Evolutionary conservation across 805 yeast species (phyloP), one percentile per base, ranked within the genome.

Genomic region (Suhomyces faveliae): DNA sequence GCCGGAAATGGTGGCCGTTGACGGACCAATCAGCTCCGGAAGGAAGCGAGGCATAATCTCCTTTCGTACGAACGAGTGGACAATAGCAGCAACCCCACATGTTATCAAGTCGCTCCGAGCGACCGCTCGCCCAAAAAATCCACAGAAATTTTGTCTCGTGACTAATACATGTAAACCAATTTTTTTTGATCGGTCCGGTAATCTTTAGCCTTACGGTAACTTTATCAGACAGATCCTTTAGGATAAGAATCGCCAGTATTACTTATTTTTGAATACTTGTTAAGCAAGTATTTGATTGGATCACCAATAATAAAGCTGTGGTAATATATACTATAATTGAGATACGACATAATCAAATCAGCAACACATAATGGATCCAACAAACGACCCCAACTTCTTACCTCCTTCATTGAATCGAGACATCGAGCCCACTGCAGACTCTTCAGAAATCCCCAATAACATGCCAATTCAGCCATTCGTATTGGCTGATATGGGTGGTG

Each of bases 301-400:
- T 27, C 12, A n/a, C 15, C 30, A 5, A n/a, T n/a, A n/a, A 25
- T 2, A 11, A 5, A 13, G 5, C n/a, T 9, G 21, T 8, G 37
- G 37, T 15, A 11, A 15, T 0, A 15, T 4, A n/a, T 17, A 33
- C 13, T 15, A 17, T 33, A 33, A 7, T 10, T 10, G 21, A 17
- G 37, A 20, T n/a, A 33, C 37, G 37, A 20, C 37, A 33, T 20
- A n/a, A 33, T 13, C 21, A 33, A 17, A 17, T 17, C 37, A 33
- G 15, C 6, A 17, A 33, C 8, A 33, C 20, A 33, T 33, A 13
- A 90, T 90, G 98, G 98, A 91, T 64, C 98, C 98, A 19, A 86
- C 92, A 3, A 81, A 85, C 67, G 97, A 90, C 55, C 96, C 96
- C 15, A 83, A 89, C 64, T 91, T 89, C 66, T 81, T 84, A 43